Conservation (phyloP, 2,329 filamentous ascomycete genomes). For the Sporothrix pseudoabietina region DNA sequence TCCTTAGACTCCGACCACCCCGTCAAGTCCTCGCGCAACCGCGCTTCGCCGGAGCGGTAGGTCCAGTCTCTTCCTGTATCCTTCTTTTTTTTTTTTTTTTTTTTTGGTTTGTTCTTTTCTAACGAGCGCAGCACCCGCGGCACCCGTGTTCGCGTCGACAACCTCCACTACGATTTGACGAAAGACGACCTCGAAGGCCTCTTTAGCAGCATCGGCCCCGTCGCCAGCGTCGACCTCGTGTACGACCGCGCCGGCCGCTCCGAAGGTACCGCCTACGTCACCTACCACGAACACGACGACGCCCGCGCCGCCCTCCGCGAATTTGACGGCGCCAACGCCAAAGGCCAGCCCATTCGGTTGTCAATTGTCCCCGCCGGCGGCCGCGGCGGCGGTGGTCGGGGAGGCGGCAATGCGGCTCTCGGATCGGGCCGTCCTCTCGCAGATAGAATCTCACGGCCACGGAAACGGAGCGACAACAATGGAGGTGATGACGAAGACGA, state of each 20-base stretch:
- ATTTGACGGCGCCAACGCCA: conserved; percentile 88
- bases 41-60: conserved; percentile 28
- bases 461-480: conserved; percentile 46
- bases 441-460: conserved; percentile 61
- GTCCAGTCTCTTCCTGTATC: neutral
- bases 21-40: conserved; percentile 20
- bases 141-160: conserved; percentile 79
- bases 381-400: conserved; percentile 45
- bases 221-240: conserved; percentile 67
- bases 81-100: neutral
- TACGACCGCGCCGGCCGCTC: conserved; percentile 91
- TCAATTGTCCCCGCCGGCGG: conserved; percentile 61
- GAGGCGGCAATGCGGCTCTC: conserved; percentile 59
- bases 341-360: conserved; percentile 80
- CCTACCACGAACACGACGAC: conserved; percentile 71
- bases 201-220: conserved; percentile 74
- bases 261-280: conserved; percentile 80
- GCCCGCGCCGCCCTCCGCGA: conserved; percentile 74
- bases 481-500: conserved; percentile 40
- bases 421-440: conserved; percentile 59
- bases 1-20: conserved; percentile 11
- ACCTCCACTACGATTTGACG: conserved; percentile 89
- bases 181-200: conserved; percentile 83
- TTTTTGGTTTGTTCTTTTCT: neutral
- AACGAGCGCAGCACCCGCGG: conserved; percentile 37